A percentile compares a stretch with the other conserved stretches of the same genome.
These are phyloP conservation scores for Phaffia australis DNA, from an alignment of 768 basidiomycete species.

Conservation along the genomic window DNA sequence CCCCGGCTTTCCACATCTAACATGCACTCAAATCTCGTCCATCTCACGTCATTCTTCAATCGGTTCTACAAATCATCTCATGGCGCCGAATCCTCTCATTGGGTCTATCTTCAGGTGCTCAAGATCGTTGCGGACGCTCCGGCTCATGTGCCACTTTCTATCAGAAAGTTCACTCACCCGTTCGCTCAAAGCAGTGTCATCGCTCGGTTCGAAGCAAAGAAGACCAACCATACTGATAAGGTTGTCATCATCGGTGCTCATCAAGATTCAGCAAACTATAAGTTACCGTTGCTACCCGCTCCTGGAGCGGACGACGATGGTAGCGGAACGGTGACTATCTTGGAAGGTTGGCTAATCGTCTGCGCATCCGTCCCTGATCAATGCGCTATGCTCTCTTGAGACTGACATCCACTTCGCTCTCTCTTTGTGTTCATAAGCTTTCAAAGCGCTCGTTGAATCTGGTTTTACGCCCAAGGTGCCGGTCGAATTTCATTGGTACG, in stretches of 20 bases:
- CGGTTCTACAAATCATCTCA: slow-evolving; percentile 58
- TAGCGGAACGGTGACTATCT: slow-evolving; percentile 63
- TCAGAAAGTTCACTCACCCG: too few relatives aligned
- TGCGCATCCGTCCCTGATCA: too few relatives aligned
- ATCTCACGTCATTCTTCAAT: slow-evolving; percentile 61
- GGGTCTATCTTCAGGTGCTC: slow-evolving; percentile 39
- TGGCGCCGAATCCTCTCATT: slow-evolving; percentile 63
- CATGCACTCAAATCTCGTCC: slow-evolving; percentile 52
- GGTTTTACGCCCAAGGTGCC: slow-evolving; percentile 56
- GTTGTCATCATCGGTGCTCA: slow-evolving; percentile 43
- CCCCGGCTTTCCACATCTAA: slow-evolving; percentile 57
- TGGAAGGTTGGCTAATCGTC: slow-evolving; percentile 45
- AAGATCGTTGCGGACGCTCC: too few relatives aligned
- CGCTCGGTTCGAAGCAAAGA: too few relatives aligned
- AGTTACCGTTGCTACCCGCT: slow-evolving; percentile 40
- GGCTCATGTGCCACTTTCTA: too few relatives aligned
- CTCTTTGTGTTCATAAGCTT: too few relatives aligned
- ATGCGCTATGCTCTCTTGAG: too few relatives aligned
- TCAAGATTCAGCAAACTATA: slow-evolving; percentile 49
- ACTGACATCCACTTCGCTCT: too few relatives aligned
- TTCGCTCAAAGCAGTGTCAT: too few relatives aligned
- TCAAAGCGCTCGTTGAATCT: slow-evolving; percentile 47
- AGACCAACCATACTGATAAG: too few relatives aligned
- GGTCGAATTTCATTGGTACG: slow-evolving; percentile 76
- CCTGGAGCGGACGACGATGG: slow-evolving; percentile 45